phyloP scores from a whole-genome alignment of 768 basidiomycete species.

The Suillus fuscotomentosus region DNA sequence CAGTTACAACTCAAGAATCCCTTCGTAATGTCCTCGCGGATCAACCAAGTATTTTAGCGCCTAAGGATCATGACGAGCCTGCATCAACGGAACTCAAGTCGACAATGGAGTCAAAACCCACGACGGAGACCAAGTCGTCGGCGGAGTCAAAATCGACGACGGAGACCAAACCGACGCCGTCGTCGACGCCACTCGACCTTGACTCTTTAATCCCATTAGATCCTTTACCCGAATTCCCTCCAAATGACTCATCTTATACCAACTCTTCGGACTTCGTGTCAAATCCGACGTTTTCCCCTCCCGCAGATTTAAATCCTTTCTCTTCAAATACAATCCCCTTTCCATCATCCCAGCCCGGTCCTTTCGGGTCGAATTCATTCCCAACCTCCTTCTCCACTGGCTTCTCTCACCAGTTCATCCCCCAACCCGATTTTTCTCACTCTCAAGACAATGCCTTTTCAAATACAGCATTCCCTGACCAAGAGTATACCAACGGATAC shows the following conservation, averaged over 20 bases:
- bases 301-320: neutral
- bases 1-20: neutral
- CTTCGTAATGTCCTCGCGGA: neutral
- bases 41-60: conserved; percentile 10
- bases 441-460: neutral
- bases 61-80: conserved; percentile 5
- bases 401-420: conserved; percentile 1
- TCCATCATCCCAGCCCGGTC: neutral
- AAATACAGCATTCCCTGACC: neutral
- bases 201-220: conserved; percentile 30
- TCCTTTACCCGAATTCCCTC: conserved; percentile 9
- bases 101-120: neutral
- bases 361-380: neutral
- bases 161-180: neutral
- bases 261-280: neutral
- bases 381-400: neutral
- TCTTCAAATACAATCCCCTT: neutral
- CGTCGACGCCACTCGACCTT: conserved; percentile 16
- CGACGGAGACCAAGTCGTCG: neutral
- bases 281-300: neutral
- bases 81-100: neutral
- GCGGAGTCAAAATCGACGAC: neutral
- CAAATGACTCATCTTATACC: neutral
- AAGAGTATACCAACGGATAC: neutral
- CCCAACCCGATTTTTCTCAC: neutral